Base-by-base conservation (phyloP, 1,284 basidiomycete genomes). In the Neonothopanus nambi region DNA sequence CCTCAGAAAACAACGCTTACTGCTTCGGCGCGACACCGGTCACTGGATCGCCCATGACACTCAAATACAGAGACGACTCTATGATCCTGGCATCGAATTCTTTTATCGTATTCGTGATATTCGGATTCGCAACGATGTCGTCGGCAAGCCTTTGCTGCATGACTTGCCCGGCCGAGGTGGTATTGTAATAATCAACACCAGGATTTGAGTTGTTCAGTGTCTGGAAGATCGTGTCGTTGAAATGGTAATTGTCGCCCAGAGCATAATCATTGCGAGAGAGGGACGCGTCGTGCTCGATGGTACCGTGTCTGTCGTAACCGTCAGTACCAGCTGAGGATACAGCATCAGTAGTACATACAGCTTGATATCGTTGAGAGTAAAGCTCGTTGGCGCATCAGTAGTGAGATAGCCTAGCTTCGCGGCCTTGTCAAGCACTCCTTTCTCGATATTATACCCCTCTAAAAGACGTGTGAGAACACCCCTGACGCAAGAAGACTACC, bases 181-280 rank as follows among this genome's bases (percentile, higher is more conserved):
- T 49, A 26, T 63, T 57, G 57, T 63, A 63, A 36, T 57, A 60
- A 17, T 57, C 54, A 15, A 59, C 56, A 13, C 61, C 62, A 13
- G 62, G 58, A 36, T 63, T 63, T 3, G 62, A 55, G 38, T 62
- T 57, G 18, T 61, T 60, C 13, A 59, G 58, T 9, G 58, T 56
- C 28, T 36, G 24, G 42, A 55, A 63, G 46, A 63, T 57, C 0
- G 51, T 57, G 41, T 62, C 61, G 52, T 62, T 62, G 56, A 62
- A 62, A 28, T 44, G 43, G 9, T 38, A 42, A 43, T 63, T 59
- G 51, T 62, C 60, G 2, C 62, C 62, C 9, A 50, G 9, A 11
- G 55, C 60, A 47, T 52, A 55, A 43, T 62, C 62, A 1, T 21
- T 53, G 20, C 62, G 59, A 5, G n/a, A n/a, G n/a, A n/a, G n/a